Evolutionary conservation across 2,329 filamentous ascomycete genomes (phyloP).

Genomic region (Fusarium sublunatum): DNA sequence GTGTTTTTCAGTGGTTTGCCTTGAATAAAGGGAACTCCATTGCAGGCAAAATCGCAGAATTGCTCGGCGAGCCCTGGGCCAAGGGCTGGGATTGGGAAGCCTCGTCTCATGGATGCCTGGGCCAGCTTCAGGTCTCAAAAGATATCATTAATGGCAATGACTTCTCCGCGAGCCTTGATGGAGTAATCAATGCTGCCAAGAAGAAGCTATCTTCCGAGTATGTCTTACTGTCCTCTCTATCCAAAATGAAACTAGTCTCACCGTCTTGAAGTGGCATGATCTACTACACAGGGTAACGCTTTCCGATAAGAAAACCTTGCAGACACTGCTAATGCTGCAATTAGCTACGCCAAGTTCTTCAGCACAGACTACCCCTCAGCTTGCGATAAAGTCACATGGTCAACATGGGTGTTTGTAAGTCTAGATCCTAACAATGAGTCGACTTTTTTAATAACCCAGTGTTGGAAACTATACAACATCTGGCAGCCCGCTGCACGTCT

Average conservation of each 20-base stretch:
- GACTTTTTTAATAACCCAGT: not conserved
- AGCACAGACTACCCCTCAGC: not conserved
- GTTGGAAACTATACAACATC: conserved; percentile 9
- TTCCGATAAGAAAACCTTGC: not conserved
- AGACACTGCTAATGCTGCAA: no score
- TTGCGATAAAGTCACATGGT: conserved; percentile 25
- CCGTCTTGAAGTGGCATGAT: conserved; percentile 8
- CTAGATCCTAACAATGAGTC: no score
- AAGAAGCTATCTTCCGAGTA: conserved; percentile 6
- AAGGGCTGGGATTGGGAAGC: conserved; percentile 6
- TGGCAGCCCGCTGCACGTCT: conserved; percentile 9
- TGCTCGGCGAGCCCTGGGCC: conserved; percentile 10
- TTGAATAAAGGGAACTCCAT: not conserved
- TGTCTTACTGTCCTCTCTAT: not conserved
- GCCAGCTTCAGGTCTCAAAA: conserved; percentile 5
- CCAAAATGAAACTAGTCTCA: not conserved
- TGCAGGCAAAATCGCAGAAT: conserved; percentile 1
- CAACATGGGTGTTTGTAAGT: conserved; percentile 24
- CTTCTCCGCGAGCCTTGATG: not conserved
- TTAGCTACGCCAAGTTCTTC: conserved; percentile 31
- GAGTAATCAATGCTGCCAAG: conserved; percentile 7
- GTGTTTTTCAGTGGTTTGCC: conserved; percentile 17
- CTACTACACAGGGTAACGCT: conserved; percentile 19
- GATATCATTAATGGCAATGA: conserved; percentile 5
- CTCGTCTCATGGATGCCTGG: not conserved